Evolutionary conservation across 1,139 yeast species (phyloP).

Genomic region (Diutina neorugosa): DNA sequence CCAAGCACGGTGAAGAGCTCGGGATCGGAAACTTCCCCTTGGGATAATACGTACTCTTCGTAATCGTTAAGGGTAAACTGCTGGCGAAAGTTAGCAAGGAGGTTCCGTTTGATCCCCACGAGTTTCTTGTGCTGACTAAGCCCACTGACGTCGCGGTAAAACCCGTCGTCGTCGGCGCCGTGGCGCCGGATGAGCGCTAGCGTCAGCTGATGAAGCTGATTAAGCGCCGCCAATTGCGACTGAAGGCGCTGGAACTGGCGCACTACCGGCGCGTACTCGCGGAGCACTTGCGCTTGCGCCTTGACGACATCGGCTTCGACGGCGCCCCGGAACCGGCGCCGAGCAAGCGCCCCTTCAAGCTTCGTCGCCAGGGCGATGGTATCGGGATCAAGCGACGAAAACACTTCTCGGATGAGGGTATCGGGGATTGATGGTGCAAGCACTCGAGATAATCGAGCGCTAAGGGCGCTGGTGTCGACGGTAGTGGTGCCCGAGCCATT

Average conservation of each 20-base stretch:
- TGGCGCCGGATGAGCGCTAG: constrained; percentile 22
- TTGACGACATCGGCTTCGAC: constrained; percentile 62
- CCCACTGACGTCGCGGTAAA: constrained; percentile 25
- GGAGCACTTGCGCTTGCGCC: constrained; percentile 45
- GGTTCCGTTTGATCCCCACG: constrained; percentile 37
- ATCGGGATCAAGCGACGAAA: constrained; percentile 34
- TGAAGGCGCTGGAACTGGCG: constrained; percentile 33
- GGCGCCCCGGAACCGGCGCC: constrained; percentile 52
- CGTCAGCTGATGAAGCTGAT: constrained; percentile 17
- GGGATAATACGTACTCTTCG: constrained; percentile 48
- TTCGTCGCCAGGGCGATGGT: constrained; percentile 11
- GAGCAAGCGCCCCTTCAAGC: constrained; percentile 40
- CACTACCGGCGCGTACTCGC: constrained; percentile 50
- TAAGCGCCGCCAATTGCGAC: constrained; percentile 27
- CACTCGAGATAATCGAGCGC: constrained; percentile 38
- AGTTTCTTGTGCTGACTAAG: constrained; percentile 30
- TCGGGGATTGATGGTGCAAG: constrained; percentile 39
- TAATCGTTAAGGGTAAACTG: constrained; percentile 61
- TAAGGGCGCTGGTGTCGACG: constrained; percentile 15
- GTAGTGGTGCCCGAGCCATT: too few relatives aligned
- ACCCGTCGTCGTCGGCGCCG: constrained; percentile 13
- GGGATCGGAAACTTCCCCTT: constrained; percentile 26
- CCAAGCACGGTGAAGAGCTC: constrained; percentile 52
- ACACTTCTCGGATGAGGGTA: constrained; percentile 33
- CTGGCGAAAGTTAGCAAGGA: constrained; percentile 46